phyloP scores from a whole-genome alignment of 148 eudicot species.

The Beta vulgaris region DNA sequence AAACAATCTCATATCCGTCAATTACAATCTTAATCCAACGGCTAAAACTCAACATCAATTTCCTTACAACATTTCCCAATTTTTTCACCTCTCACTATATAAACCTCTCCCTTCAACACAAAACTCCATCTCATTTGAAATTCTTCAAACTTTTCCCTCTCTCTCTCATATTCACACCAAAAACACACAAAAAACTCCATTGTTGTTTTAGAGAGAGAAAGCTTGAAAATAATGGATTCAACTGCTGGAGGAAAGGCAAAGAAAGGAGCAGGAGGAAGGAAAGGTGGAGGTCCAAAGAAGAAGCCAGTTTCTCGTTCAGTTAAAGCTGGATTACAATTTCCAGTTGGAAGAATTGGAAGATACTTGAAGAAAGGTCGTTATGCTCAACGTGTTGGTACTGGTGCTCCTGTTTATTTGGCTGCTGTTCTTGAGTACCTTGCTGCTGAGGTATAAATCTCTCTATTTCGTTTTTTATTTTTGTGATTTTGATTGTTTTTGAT shows the following conservation, averaged over 20 bases:
- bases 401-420: constrained; percentile 71
- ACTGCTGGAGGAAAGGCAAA: constrained; percentile 39
- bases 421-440: constrained; percentile 77
- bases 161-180: background rate
- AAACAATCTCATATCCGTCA: constrained; percentile 22
- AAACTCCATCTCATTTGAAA: background rate
- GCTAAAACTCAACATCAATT: background rate
- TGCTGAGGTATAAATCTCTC: constrained; percentile 46
- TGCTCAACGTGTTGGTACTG: constrained; percentile 62
- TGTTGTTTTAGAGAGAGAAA: background rate
- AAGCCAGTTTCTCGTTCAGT: constrained; percentile 59
- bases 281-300: constrained; percentile 59
- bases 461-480: background rate
- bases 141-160: background rate
- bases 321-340: constrained; percentile 70
- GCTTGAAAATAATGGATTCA: constrained; percentile 40
- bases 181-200: background rate
- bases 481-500: too few species aligned
- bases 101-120: constrained; percentile 4
- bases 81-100: background rate
- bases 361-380: constrained; percentile 66
- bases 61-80: background rate
- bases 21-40: constrained; percentile 20
- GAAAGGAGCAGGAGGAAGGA: constrained; percentile 69
- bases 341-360: constrained; percentile 70